phyloP scores from a whole-genome alignment of 257 asterid species.

The Voacanga thouarsii region DNA sequence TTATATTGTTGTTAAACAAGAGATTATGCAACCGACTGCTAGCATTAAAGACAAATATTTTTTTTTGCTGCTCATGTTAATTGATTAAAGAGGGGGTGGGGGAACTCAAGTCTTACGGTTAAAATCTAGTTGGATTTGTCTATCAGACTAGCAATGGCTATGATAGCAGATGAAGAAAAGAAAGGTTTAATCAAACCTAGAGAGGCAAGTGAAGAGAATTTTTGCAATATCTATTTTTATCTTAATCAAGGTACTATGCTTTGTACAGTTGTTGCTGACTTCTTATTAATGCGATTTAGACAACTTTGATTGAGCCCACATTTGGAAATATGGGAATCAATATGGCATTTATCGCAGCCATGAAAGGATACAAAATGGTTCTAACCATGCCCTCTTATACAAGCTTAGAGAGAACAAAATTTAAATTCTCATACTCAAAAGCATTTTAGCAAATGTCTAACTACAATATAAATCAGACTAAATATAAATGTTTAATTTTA shows the following conservation, averaged over 20 bases:
- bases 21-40: constrained; percentile 96
- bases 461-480: no score
- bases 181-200: constrained; percentile 87
- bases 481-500: no score
- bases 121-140: background rate
- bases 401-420: constrained; percentile 87
- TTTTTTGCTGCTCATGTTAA: background rate
- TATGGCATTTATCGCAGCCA: constrained; percentile 95
- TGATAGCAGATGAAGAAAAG: constrained; percentile 82
- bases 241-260: background rate
- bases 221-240: background rate
- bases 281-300: constrained; percentile 33
- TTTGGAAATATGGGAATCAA: constrained; percentile 99
- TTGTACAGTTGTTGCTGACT: background rate
- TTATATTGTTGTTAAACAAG: constrained; percentile 87
- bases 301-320: constrained; percentile 92
- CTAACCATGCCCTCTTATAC: constrained; percentile 98
- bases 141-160: constrained; percentile 79
- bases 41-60: constrained; percentile 93
- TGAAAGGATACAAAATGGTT: constrained; percentile 96
- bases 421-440: no score
- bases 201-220: constrained; percentile 39
- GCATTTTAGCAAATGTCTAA: no score
- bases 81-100: background rate
- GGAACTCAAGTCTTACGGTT: no score